These are phyloP conservation scores for Stropharia rugosoannulata DNA, from an alignment of 768 basidiomycete genomes.

Conservation along the genomic window DNA sequence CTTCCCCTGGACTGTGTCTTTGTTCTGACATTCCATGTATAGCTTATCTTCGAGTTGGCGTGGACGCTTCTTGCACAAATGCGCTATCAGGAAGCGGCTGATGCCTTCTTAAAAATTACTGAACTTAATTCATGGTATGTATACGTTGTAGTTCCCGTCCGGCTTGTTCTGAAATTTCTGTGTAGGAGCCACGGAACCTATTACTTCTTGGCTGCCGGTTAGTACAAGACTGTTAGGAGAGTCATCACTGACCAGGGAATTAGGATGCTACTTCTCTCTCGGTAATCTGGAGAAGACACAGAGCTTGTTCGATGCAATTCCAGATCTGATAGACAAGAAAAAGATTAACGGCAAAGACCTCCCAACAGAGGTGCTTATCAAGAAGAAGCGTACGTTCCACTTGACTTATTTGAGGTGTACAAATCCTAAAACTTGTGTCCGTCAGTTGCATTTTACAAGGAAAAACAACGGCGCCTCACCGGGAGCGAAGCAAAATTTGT, in stretches of 20 bases:
- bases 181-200: slow-evolving; percentile 78
- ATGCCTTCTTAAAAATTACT: slow-evolving; percentile 62
- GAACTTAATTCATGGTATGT: slow-evolving; percentile 69
- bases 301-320: slow-evolving; percentile 59
- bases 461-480: slow-evolving; percentile 58
- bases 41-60: slow-evolving; percentile 77
- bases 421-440: neutral
- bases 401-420: neutral
- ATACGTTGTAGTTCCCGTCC: neutral
- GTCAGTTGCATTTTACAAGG: slow-evolving; percentile 72
- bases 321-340: slow-evolving; percentile 54
- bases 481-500: slow-evolving; percentile 52
- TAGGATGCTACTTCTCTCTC: slow-evolving; percentile 63
- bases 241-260: neutral
- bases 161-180: neutral
- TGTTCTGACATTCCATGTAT: neutral
- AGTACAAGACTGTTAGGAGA: neutral
- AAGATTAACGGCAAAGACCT: slow-evolving; percentile 67
- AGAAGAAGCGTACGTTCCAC: slow-evolving; percentile 61
- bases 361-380: slow-evolving; percentile 75
- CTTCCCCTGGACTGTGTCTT: neutral
- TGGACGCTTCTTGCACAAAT: slow-evolving; percentile 71
- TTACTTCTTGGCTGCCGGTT: slow-evolving; percentile 72
- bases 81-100: slow-evolving; percentile 65
- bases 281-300: slow-evolving; percentile 60